Conservation (phyloP, 768 basidiomycete genomes). For the Xanthoconium purpureum region DNA sequence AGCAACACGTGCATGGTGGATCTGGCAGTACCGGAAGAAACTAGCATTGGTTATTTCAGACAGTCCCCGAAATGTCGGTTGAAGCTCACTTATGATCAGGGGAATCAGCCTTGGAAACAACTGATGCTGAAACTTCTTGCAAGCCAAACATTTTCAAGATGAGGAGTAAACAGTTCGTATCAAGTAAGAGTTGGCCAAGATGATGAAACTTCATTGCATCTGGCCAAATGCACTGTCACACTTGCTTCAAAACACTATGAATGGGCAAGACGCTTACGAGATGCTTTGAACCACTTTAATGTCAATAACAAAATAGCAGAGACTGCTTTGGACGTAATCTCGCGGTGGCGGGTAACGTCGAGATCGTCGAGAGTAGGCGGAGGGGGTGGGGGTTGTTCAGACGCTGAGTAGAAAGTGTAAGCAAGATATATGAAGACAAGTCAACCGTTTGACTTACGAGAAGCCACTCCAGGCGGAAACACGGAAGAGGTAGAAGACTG, state of each 20-base stretch:
- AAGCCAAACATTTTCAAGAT: slow-evolving; percentile 99
- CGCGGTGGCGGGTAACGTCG: slow-evolving; percentile 91
- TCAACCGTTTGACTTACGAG: slow-evolving; percentile 44
- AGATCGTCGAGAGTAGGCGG: slow-evolving; percentile 86
- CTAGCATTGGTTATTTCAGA: slow-evolving; percentile 40
- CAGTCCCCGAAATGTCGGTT: not conserved
- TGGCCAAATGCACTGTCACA: slow-evolving; percentile 31
- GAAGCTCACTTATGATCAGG: slow-evolving; percentile 73
- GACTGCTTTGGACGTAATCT: slow-evolving; percentile 96
- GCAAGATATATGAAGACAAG: not conserved
- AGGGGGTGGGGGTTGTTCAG: slow-evolving; percentile 59
- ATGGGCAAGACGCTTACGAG: slow-evolving; percentile 59
- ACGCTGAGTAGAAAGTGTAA: slow-evolving; percentile 37
- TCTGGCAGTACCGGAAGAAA: slow-evolving; percentile 93
- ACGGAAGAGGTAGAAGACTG: slow-evolving; percentile 66
- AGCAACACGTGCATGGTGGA: slow-evolving; percentile 67
- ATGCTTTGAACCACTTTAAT: slow-evolving; percentile 98
- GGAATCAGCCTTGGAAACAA: slow-evolving; percentile 86
- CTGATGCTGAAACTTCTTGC: slow-evolving; percentile 81
- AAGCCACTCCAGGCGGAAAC: slow-evolving; percentile 68
- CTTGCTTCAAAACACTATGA: not conserved
- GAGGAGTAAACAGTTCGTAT: slow-evolving; percentile 90
- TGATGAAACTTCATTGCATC: slow-evolving; percentile 99
- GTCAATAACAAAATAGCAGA: slow-evolving; percentile 89
- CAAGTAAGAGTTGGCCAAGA: slow-evolving; percentile 90